phyloP scores from a whole-genome alignment of 495 filamentous ascomycete genomes.

The Glarea lozoyensis region DNA sequence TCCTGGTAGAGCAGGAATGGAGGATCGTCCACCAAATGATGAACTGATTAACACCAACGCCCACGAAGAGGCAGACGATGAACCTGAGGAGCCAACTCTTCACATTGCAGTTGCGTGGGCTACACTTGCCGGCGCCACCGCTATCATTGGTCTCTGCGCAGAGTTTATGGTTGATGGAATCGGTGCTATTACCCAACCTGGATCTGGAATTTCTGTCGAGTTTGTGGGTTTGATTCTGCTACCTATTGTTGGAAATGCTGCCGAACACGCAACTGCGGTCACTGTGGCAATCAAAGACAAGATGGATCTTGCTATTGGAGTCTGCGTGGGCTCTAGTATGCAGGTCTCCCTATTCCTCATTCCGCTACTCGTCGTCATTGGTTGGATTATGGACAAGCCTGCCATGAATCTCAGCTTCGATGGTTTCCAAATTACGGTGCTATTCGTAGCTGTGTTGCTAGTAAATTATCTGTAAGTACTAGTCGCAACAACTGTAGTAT shows the following conservation, averaged over 20 bases:
- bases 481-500: neutral
- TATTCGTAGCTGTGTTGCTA: slow-evolving; percentile 70
- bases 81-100: slow-evolving; percentile 51
- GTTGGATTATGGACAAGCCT: slow-evolving; percentile 65
- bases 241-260: slow-evolving; percentile 85
- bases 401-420: slow-evolving; percentile 74
- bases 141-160: slow-evolving; percentile 77
- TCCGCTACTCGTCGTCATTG: slow-evolving; percentile 68
- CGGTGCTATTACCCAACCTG: slow-evolving; percentile 50
- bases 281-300: slow-evolving; percentile 85
- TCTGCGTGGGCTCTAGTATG: slow-evolving; percentile 78
- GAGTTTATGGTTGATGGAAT: slow-evolving; percentile 87
- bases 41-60: slow-evolving; percentile 35
- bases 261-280: slow-evolving; percentile 80
- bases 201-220: slow-evolving; percentile 49
- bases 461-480: slow-evolving; percentile 57
- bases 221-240: slow-evolving; percentile 81
- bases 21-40: slow-evolving; percentile 32
- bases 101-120: slow-evolving; percentile 57
- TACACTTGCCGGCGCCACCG: slow-evolving; percentile 63
- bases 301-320: slow-evolving; percentile 81
- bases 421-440: slow-evolving; percentile 67
- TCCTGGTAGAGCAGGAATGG: slow-evolving; percentile 30
- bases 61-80: slow-evolving; percentile 52
- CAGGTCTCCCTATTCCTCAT: slow-evolving; percentile 77